Percentiles rank a stretch among this genome's conserved stretches.
Conservation (phyloP, 441 rosid species). For the Populus hybrid region DNA sequence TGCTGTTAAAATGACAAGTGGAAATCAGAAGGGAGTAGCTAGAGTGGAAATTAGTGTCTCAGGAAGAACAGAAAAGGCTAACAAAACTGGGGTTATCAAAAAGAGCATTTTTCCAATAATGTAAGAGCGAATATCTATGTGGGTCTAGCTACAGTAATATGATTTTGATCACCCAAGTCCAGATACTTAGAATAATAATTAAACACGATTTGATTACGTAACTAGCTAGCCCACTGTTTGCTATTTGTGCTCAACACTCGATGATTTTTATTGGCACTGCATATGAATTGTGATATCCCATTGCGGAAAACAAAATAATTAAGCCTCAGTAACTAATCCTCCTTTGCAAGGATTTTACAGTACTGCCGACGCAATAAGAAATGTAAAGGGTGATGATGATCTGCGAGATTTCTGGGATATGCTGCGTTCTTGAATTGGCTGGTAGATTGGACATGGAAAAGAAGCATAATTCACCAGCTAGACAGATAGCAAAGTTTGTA, state of each 20-base stretch:
- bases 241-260: background rate
- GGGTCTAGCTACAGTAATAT: constrained; percentile 1
- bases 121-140: background rate
- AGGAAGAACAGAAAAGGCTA: background rate
- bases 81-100: background rate
- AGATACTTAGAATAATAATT: background rate
- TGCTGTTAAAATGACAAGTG: background rate
- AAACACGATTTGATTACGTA: background rate
- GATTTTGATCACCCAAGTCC: constrained; percentile 1
- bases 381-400: background rate
- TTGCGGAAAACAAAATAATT: background rate
- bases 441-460: constrained; percentile 6
- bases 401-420: constrained; percentile 39
- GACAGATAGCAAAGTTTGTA: background rate
- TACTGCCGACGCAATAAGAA: constrained; percentile 11
- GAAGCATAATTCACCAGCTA: constrained; percentile 5
- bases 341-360: background rate
- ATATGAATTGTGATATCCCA: background rate
- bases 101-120: background rate
- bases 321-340: background rate
- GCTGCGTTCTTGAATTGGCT: constrained; percentile 18
- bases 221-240: background rate
- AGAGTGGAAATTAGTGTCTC: background rate
- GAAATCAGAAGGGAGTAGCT: background rate
- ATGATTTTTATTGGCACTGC: background rate